Conservation (phyloP, 148 eudicot species). For the Rhododendron simsii region DNA sequence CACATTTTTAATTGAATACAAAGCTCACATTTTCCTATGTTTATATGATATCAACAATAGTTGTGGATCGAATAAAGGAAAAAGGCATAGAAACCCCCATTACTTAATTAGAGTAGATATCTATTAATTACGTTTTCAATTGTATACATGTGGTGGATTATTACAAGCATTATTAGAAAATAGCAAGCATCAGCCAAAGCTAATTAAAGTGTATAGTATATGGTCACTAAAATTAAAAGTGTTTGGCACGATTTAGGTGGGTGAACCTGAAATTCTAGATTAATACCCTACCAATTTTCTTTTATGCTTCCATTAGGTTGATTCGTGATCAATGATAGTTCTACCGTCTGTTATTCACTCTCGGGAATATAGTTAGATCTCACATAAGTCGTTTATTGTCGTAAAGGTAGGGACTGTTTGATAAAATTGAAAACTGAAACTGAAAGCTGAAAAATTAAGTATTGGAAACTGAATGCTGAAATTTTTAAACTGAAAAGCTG, state of each 20-base stretch:
- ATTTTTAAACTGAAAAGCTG: too few relatives aligned
- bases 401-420: neutral
- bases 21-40: constrained; percentile 2
- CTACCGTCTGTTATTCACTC: neutral
- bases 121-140: neutral
- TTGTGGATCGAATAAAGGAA: neutral
- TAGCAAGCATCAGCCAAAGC: neutral
- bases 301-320: neutral
- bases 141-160: neutral
- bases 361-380: neutral
- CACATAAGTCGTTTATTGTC: neutral
- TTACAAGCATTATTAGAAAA: neutral
- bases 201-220: neutral
- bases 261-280: neutral
- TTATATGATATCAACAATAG: neutral
- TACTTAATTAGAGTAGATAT: neutral
- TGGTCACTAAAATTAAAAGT: neutral
- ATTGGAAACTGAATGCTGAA: too few relatives aligned
- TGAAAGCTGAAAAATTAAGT: too few relatives aligned
- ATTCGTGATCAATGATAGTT: neutral
- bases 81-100: neutral
- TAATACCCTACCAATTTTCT: neutral
- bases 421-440: too few relatives aligned
- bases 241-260: neutral
- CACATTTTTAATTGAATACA: neutral